Base-by-base conservation (phyloP, 129 eudicot genomes). In the Oenanthe sinensis region DNA sequence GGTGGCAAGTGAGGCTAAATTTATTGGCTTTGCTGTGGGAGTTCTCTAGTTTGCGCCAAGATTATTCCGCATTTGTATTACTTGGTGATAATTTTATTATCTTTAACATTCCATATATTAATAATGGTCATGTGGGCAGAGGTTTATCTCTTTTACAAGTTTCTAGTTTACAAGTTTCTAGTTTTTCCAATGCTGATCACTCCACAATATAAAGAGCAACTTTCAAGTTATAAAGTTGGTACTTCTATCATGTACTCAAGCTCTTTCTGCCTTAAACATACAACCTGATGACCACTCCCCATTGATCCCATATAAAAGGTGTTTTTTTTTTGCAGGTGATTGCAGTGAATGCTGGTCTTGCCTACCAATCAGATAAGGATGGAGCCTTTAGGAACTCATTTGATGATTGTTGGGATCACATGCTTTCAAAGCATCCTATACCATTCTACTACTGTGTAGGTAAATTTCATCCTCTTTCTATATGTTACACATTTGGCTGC, bases 371-470 rank as follows among this genome's bases (percentile, higher is more conserved):
- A 82, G 97, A 92, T 86, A 90, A 85, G 80, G 91, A 92, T 72
- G 96, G 97, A 68, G 83, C 87, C 46, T 90, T 92, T 48, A 88
- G 97, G 81, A 86, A 88, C 79, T 88, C 97, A 60, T 90, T 90
- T 65, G 87, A 89, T 83, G 97, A 87, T 74, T 89, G 92, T 76
- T 92, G 97, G 96, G 97, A 92, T 49, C 92, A 89, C 68, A 85
- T 87, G 81, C 78, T 92, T 58, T 90, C 96, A 50, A 90, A 82
- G 81, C 97, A 90, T 74, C 97, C 97, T 15, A 81, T 92, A 81
- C 96, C 96, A 75, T 92, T 92, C 86, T 92, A 92, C 91, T 92
- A 92, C 74, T 88, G 89, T 84, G 83, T 90, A 79, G 97, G 96
- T 90, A 81, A 86, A 74, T 26, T 6, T 75, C 72, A 58, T 58